Percentiles rank a stretch among this genome's conserved stretches.
These are phyloP conservation scores for Rhododendron ferrugineum DNA, from an alignment of 148 eudicot genomes.

Conservation along the genomic window DNA sequence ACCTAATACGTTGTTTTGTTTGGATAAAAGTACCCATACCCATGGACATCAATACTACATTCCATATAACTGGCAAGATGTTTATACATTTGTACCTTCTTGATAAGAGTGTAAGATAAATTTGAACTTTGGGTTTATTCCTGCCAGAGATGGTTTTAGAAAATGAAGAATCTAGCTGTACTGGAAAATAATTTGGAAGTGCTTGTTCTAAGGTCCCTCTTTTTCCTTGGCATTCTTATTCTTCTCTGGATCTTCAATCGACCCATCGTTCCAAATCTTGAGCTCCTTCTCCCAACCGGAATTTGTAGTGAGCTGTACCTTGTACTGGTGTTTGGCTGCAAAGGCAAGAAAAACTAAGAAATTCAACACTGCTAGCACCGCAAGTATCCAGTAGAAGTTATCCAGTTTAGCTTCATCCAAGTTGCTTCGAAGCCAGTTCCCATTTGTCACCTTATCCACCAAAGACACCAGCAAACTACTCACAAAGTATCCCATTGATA, in stretches of 20 bases:
- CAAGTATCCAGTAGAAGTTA: slow-evolving; percentile 58
- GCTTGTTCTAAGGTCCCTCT: slow-evolving; percentile 11
- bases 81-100: background rate
- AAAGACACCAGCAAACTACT: slow-evolving; percentile 54
- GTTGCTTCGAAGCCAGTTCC: slow-evolving; percentile 50
- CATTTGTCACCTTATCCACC: slow-evolving; percentile 30
- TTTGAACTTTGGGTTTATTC: background rate
- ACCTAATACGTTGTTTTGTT: background rate
- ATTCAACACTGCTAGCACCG: slow-evolving; percentile 40
- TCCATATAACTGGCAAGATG: background rate
- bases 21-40: background rate
- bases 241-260: slow-evolving; percentile 13
- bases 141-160: background rate
- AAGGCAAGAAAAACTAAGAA: slow-evolving; percentile 35
- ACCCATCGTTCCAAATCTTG: slow-evolving; percentile 20
- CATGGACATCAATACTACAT: background rate
- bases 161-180: background rate
- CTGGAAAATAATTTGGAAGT: background rate
- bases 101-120: background rate
- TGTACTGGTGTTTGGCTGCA: slow-evolving; percentile 52
- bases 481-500: slow-evolving; percentile 55
- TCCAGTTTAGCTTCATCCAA: slow-evolving; percentile 44
- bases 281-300: slow-evolving; percentile 23
- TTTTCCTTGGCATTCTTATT: slow-evolving; percentile 7
- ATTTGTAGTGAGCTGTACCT: slow-evolving; percentile 27